Evolutionary conservation across 495 filamentous ascomycete genomes (phyloP), one percentile per base, ranked within the genome.

Genomic region (Talaromyces adpressus): DNA sequence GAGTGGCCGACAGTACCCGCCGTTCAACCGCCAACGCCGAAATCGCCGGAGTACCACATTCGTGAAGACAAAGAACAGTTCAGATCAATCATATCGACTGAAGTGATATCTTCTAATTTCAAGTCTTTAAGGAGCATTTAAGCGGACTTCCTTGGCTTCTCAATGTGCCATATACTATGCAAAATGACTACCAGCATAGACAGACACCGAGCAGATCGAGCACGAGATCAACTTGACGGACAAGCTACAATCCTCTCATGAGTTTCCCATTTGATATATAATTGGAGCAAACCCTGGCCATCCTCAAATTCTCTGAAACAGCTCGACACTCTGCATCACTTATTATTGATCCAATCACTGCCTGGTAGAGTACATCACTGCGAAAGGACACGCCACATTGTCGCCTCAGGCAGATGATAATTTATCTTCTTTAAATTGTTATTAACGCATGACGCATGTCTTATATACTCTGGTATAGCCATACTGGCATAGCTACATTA

Each of bases 1-100:
- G 56, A 58, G 30, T 25, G 30, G 30, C 56, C 56, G 27, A 36
- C 56, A 58, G n/a, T 54, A 54, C 23, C 51, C 51, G 51, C 49
- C 18, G 18, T 9, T 49, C 18, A 12, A 49, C 45, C 45, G 45
- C n/a, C 18, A 49, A 49, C n/a, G 45, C 45, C 45, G 45, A 49
- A 20, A 7, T 49, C 45, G 18, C 45, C 18, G 18, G 45, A 14
- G 2, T 9, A 49, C 22, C 45, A 20, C 18, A 47, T 47, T n/a
- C n/a, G n/a, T n/a, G 18, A 16, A 47, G 5, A 32, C 32, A 36
- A 30, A 7, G 32, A 36, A 36, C 11, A 3, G 6, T 32, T 1
- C 30, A 32, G 9, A 32, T 32, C 30, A 32, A 32, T 32, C 7
- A 7, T 32, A 2, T 3, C 32, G 1, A 20, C 6, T 9, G 11